Percentiles rank a stretch among this genome's conserved stretches.
Evolutionary conservation across 371 early-diverging fungal species (phyloP).

Genomic region (Mucor irregularis): DNA sequence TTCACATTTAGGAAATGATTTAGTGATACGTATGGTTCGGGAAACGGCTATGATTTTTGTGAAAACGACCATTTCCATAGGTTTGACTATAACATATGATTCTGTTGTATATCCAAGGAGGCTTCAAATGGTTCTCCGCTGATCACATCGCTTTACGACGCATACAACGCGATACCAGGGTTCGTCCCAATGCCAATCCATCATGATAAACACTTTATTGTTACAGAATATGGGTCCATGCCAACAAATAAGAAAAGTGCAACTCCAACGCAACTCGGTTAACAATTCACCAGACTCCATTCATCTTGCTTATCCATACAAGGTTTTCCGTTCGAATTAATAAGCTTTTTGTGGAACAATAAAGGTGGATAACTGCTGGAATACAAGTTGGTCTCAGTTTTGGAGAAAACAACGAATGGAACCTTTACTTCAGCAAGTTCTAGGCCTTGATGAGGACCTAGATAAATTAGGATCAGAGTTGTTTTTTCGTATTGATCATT

Average conservation of each 20-base stretch:
- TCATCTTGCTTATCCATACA: too few species aligned
- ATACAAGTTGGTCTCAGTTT: conserved; percentile 25
- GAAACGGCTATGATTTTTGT: too few species aligned
- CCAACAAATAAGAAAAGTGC: not conserved
- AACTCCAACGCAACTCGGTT: conserved; percentile 8
- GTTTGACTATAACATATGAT: too few species aligned
- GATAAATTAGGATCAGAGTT: conserved; percentile 4
- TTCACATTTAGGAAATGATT: too few species aligned
- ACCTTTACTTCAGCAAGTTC: conserved; percentile 15
- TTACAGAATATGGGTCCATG: conserved; percentile 19
- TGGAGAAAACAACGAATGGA: conserved; percentile 27
- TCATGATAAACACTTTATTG: conserved; percentile 6
- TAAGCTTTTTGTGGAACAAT: conserved; percentile 37
- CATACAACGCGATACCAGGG: conserved; percentile 13
- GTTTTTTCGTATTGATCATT: conserved; percentile 14
- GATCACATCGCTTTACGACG: conserved; percentile 17
- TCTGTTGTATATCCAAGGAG: conserved; percentile 1
- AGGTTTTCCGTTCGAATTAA: too few species aligned
- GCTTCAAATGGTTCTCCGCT: conserved; percentile 16
- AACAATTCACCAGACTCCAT: conserved; percentile 19
- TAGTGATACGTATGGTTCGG: too few species aligned
- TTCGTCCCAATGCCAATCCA: conserved; percentile 16
- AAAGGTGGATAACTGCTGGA: conserved; percentile 31
- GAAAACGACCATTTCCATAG: too few species aligned
- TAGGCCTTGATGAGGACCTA: conserved; percentile 4